Base-by-base conservation (phyloP, 225 moss, liverwort and hornwort genomes). In the Marchantia paleacea region DNA sequence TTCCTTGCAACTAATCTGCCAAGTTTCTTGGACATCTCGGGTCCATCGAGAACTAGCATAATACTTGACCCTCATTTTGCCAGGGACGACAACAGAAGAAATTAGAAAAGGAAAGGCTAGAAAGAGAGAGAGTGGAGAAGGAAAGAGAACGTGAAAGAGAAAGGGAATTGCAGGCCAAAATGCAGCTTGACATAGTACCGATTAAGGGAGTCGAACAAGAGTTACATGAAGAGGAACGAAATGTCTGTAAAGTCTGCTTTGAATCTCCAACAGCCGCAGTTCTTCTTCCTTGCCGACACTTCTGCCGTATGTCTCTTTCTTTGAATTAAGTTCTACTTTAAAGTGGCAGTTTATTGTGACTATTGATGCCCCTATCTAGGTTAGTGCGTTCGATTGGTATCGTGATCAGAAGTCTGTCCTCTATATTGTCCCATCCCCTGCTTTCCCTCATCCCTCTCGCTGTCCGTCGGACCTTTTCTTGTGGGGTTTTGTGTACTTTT, bases 251-350 rank as follows among this genome's bases (percentile, higher is more conserved):
- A 86, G 89, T 89, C 63, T 89, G 89, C 84, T 89, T 89, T 75
- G 89, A 89, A 84, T 82, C 86, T 89, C 89, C 89, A 81, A 89
- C 89, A 82, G 89, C 89, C 80, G 89, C 89, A 81, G 89, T 89
- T 85, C 89, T 89, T 71, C 89, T 89, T 76, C 89, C 89, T 75
- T 89, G 89, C 75, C 82, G 89, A 82, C 89, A 89, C 62, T 86
- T 89, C 69, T 89, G 89, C 86, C 66, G 89, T 89, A 84, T 82
- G 89, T 82, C 52, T 76, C 80, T 73, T 74, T 61, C 80, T n/a
- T 76, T 71, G 79, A 39, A 60, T 63, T 85, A 72, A 75, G 50
- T 72, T 66, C 3, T 9, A 75, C 55, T 55, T 26, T 22, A 13
- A 18, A 54, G 73, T 75, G 25, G 53, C 30, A 75, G 29, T 51